These are phyloP conservation scores for Rhodotorula sp. DNA, from an alignment of 1,284 basidiomycete species.

Conservation along the genomic window DNA sequence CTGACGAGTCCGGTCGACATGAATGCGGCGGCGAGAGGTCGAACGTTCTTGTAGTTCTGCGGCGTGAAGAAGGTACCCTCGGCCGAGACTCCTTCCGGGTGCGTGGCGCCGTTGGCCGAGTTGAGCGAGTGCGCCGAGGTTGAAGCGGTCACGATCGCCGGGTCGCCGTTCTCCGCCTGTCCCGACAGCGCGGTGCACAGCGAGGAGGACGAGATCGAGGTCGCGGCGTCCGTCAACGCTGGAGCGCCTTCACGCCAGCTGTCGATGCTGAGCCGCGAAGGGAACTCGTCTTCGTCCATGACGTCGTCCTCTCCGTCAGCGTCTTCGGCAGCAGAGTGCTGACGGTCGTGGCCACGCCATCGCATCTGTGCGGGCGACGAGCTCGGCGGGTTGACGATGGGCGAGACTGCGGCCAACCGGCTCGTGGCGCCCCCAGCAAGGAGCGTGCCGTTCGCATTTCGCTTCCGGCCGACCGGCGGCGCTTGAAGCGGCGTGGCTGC, in stretches of 20 bases:
- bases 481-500: conserved; percentile 4
- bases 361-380: conserved; percentile 26
- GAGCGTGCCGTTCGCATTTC: conserved; percentile 44
- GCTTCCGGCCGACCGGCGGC: conserved; percentile 30
- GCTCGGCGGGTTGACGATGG: conserved; percentile 31
- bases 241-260: conserved; percentile 23
- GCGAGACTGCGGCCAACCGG: conserved; percentile 33
- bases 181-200: conserved; percentile 30
- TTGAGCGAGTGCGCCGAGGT: conserved; percentile 29
- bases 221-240: conserved; percentile 32
- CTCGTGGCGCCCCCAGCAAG: conserved; percentile 30
- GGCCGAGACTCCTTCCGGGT: conserved; percentile 1
- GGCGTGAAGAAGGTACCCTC: conserved; percentile 44
- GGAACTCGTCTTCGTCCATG: conserved; percentile 39
- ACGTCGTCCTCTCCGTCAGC: conserved; percentile 32
- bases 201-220: conserved; percentile 26
- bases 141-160: conserved; percentile 13
- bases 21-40: conserved; percentile 52
- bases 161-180: conserved; percentile 10
- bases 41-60: conserved; percentile 52
- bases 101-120: conserved; percentile 10
- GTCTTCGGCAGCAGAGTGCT: conserved; percentile 8
- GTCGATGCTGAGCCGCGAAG: conserved; percentile 26
- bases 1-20: conserved; percentile 52
- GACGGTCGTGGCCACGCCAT: background rate